phyloP scores from a whole-genome alignment of 1,139 yeast genomes.

The Geotrichum reessii region DNA sequence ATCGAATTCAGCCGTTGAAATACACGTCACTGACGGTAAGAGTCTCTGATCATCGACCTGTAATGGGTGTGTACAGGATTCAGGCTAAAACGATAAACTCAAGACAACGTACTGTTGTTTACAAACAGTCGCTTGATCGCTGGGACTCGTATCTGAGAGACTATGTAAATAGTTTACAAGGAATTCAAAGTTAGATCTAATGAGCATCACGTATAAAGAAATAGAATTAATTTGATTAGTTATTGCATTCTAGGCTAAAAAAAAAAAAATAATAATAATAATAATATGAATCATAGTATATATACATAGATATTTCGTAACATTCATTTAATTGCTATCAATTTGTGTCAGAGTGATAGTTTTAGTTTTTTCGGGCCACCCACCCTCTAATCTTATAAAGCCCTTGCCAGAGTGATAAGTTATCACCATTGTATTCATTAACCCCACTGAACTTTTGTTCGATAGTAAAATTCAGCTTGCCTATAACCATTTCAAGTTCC shows the following conservation, averaged over 20 bases:
- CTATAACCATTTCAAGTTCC: slow-evolving; percentile 52
- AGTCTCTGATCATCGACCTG: slow-evolving; percentile 89
- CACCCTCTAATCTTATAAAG: slow-evolving; percentile 30
- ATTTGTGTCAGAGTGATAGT: neutral
- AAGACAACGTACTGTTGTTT: slow-evolving; percentile 44
- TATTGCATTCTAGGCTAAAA: neutral
- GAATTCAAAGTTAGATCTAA: neutral
- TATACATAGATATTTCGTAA: neutral
- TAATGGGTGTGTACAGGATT: slow-evolving; percentile 67
- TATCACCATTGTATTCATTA: slow-evolving; percentile 31
- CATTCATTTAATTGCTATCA: neutral
- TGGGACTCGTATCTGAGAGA: slow-evolving; percentile 25
- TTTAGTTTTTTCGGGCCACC: slow-evolving; percentile 21
- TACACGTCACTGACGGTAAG: slow-evolving; percentile 39
- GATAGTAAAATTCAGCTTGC: slow-evolving; percentile 60
- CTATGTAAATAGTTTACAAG: slow-evolving; percentile 12
- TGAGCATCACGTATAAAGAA: neutral
- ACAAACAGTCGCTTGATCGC: slow-evolving; percentile 37
- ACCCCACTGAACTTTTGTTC: slow-evolving; percentile 34
- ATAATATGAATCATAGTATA: too few species aligned
- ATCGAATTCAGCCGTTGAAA: slow-evolving; percentile 24
- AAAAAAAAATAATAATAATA: too few species aligned
- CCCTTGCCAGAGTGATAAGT: slow-evolving; percentile 28
- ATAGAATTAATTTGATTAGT: neutral
- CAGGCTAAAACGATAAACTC: slow-evolving; percentile 62